Evolutionary conservation across 148 eudicot genomes (phyloP).

Genomic region (Pouteria glomerata): DNA sequence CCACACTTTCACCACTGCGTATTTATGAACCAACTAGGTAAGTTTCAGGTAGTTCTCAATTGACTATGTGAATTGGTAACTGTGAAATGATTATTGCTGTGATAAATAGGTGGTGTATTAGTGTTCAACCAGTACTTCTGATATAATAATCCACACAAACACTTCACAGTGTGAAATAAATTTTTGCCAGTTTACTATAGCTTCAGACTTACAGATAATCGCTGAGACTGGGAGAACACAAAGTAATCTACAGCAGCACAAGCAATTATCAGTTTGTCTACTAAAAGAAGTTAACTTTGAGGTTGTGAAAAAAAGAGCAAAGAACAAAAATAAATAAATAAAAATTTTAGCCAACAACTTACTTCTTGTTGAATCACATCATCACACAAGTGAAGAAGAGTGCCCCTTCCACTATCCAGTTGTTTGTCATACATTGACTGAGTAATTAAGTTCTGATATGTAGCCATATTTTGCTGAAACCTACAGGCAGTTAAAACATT

Average conservation of each 20-base stretch:
- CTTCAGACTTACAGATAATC: no score
- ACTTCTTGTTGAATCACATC: constrained; percentile 75
- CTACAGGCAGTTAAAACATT: constrained; percentile 28
- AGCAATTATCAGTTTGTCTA: not conserved
- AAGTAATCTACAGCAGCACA: no score
- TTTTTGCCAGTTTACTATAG: no score
- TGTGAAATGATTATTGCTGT: not conserved
- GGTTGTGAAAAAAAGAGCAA: no score
- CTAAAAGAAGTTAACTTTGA: not conserved
- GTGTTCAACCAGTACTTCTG: no score
- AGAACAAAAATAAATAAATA: no score
- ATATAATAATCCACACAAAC: no score
- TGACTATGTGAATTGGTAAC: not conserved
- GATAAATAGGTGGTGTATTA: no score
- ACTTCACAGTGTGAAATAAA: no score
- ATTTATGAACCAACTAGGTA: not conserved
- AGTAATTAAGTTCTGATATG: constrained; percentile 73
- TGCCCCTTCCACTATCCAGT: constrained; percentile 86
- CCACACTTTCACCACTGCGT: not conserved
- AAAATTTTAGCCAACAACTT: constrained; percentile 7
- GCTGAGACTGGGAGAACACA: no score
- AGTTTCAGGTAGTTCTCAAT: not conserved
- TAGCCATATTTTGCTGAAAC: constrained; percentile 73
- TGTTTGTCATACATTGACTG: constrained; percentile 94
- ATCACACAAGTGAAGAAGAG: constrained; percentile 72